These are phyloP conservation scores for Epicoccum sorghinum DNA, from an alignment of 2,329 filamentous ascomycete genomes.

Conservation along the genomic window DNA sequence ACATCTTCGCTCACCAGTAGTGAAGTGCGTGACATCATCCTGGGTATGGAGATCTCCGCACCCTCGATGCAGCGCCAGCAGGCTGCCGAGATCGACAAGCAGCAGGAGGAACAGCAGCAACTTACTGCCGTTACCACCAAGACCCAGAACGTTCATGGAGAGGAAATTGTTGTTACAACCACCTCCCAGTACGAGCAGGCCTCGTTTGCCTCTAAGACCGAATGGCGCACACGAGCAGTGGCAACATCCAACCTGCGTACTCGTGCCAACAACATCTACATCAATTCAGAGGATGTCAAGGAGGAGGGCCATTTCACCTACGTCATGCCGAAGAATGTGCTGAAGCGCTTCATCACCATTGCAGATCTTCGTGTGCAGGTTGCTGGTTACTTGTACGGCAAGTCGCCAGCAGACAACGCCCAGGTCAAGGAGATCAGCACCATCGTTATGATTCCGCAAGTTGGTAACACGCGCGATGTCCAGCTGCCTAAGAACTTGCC, in stretches of 20 bases:
- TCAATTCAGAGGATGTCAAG: constrained; percentile 92
- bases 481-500: constrained; percentile 89
- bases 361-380: constrained; percentile 96
- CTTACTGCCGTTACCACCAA: constrained; percentile 97
- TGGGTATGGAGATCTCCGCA: constrained; percentile 99
- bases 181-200: constrained; percentile 98
- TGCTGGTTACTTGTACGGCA: constrained; percentile 92
- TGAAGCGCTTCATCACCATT: constrained; percentile 98
- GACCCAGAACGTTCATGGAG: constrained; percentile 94
- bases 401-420: constrained; percentile 89
- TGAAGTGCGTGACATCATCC: constrained; percentile 96
- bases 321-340: constrained; percentile 98
- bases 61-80: constrained; percentile 98
- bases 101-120: constrained; percentile 95
- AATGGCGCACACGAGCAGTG: constrained; percentile 96
- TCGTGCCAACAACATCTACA: constrained; percentile 96
- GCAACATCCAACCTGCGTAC: constrained; percentile 95
- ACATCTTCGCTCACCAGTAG: constrained; percentile 94
- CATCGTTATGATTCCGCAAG: constrained; percentile 97
- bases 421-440: constrained; percentile 96
- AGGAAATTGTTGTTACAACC: constrained; percentile 97
- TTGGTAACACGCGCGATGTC: constrained; percentile 89
- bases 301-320: constrained; percentile 90
- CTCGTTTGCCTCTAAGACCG: constrained; percentile 97
- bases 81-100: constrained; percentile 98